A percentile compares a stretch with the other conserved stretches of the same genome.
phyloP scores from a whole-genome alignment of 1,139 yeast genomes.

The Scheffersomyces illinoinensis region DNA sequence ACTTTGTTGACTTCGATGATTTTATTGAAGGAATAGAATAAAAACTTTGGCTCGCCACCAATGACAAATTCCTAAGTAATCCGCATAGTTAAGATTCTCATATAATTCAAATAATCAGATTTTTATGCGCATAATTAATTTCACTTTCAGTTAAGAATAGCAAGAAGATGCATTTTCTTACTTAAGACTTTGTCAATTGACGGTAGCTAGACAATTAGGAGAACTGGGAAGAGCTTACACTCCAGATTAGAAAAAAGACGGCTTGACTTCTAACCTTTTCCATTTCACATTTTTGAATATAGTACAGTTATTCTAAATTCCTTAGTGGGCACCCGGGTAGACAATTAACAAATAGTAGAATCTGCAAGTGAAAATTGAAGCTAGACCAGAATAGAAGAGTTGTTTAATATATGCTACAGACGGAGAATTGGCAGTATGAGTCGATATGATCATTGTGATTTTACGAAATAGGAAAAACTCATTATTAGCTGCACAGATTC shows the following conservation, averaged over 20 bases:
- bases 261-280: no score
- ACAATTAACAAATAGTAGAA: background rate
- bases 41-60: background rate
- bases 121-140: background rate
- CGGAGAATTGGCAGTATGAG: background rate
- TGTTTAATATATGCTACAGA: background rate
- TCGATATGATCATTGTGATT: background rate
- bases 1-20: background rate
- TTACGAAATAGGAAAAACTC: background rate
- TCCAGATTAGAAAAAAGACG: no score
- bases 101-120: background rate
- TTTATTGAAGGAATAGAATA: background rate
- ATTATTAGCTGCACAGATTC: background rate
- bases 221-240: background rate
- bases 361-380: no score
- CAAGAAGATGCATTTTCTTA: background rate
- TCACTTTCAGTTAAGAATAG: background rate
- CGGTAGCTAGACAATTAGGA: background rate
- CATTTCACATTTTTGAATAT: no score
- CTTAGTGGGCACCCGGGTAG: no score
- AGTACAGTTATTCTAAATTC: no score
- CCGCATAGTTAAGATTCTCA: background rate
- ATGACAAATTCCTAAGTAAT: background rate
- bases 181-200: background rate
- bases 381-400: no score